Evolutionary conservation across 2,329 filamentous ascomycete genomes (phyloP).

Genomic region (Celoporthe dispersa): DNA sequence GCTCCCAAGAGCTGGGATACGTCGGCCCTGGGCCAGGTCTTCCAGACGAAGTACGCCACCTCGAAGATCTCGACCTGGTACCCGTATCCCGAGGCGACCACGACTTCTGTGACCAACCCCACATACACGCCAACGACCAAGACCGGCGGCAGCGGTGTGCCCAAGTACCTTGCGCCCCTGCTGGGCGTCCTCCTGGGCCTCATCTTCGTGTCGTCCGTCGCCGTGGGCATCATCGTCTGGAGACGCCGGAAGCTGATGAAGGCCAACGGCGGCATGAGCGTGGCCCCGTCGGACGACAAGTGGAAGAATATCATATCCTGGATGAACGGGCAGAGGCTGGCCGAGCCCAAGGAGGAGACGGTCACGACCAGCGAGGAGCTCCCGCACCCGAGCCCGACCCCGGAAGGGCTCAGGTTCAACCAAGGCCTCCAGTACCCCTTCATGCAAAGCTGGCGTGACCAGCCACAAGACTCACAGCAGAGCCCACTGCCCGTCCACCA

Average conservation of each 20-base stretch:
- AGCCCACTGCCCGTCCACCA: slow-evolving; percentile 29
- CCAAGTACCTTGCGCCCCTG: slow-evolving; percentile 64
- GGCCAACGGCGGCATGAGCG: slow-evolving; percentile 42
- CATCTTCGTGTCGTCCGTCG: slow-evolving; percentile 56
- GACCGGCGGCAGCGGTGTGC: slow-evolving; percentile 45
- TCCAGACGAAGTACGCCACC: slow-evolving; percentile 58
- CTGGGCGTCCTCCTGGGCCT: slow-evolving; percentile 65
- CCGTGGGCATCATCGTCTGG: slow-evolving; percentile 58
- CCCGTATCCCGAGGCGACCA: slow-evolving; percentile 55
- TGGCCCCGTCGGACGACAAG: slow-evolving; percentile 50
- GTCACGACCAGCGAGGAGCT: slow-evolving; percentile 52
- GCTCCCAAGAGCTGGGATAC: slow-evolving; percentile 60
- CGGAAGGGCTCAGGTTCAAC: slow-evolving; percentile 1
- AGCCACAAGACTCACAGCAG: slow-evolving; percentile 16
- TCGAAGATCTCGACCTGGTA: slow-evolving; percentile 63
- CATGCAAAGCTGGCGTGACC: slow-evolving; percentile 37
- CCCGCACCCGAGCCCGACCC: slow-evolving; percentile 35
- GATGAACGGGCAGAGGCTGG: slow-evolving; percentile 50
- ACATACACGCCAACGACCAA: slow-evolving; percentile 20
- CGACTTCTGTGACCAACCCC: slow-evolving; percentile 34
- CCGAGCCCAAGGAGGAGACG: slow-evolving; percentile 49
- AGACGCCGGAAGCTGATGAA: slow-evolving; percentile 52
- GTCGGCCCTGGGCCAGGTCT: slow-evolving; percentile 54
- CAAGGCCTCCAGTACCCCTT: not conserved
- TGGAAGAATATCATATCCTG: slow-evolving; percentile 55